Conservation (phyloP, 164 flowering plant species). For the Dillenia suffruticosa region DNA sequence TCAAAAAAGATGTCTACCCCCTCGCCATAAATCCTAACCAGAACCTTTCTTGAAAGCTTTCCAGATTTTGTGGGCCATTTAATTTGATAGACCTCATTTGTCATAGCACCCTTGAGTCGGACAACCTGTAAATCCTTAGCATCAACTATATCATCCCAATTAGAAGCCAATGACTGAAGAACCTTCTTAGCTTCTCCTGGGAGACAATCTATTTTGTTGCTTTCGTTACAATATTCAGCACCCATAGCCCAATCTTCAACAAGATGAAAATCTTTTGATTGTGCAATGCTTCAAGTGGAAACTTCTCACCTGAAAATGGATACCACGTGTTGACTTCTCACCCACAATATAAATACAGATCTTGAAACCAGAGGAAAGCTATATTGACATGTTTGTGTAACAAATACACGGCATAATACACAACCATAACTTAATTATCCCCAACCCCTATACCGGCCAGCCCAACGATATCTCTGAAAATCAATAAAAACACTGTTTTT, state of each 20-base stretch:
- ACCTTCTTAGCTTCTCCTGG: slow-evolving; percentile 54
- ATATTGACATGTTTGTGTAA: too few relatives aligned
- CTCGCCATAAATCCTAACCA: slow-evolving; percentile 75
- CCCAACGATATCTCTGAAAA: too few relatives aligned
- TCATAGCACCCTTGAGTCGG: slow-evolving; percentile 84
- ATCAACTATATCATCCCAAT: slow-evolving; percentile 59
- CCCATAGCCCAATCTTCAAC: slow-evolving; percentile 15
- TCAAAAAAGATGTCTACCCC: slow-evolving; percentile 83
- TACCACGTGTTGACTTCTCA: too few relatives aligned
- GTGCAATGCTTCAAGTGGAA: too few relatives aligned
- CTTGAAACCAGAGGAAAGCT: too few relatives aligned
- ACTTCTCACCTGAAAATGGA: too few relatives aligned
- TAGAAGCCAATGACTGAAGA: slow-evolving; percentile 49
- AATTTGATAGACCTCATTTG: slow-evolving; percentile 77
- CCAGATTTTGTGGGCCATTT: slow-evolving; percentile 55
- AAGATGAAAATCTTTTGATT: too few relatives aligned
- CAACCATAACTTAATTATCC: too few relatives aligned
- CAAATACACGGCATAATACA: too few relatives aligned
- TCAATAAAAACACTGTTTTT: too few relatives aligned
- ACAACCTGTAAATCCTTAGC: slow-evolving; percentile 48
- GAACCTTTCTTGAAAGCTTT: slow-evolving; percentile 40
- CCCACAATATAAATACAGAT: too few relatives aligned
- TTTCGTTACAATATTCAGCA: slow-evolving; percentile 12
- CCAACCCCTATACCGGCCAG: too few relatives aligned
- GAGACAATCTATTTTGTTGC: slow-evolving; percentile 18